These are phyloP conservation scores for Pelargonium fulgidum DNA, from an alignment of 441 rosid species.

Conservation along the genomic window DNA sequence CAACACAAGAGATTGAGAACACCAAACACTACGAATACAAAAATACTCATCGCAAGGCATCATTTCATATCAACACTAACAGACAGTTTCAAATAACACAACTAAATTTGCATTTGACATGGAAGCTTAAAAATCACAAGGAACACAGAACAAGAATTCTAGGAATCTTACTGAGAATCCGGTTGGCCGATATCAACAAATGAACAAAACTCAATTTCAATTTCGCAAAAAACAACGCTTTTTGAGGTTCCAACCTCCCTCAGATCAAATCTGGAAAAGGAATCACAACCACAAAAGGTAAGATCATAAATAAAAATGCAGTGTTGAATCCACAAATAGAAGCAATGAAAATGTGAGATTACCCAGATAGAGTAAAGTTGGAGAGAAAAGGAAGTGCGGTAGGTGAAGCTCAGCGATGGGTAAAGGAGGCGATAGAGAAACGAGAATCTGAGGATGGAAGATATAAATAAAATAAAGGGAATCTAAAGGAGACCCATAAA, in stretches of 20 bases:
- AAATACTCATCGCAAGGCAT: too few relatives aligned
- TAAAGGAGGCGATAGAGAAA: not conserved
- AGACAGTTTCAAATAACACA: too few relatives aligned
- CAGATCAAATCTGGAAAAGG: not conserved
- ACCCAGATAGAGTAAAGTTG: too few relatives aligned
- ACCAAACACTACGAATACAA: not conserved
- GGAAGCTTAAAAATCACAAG: not conserved
- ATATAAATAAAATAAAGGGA: too few relatives aligned
- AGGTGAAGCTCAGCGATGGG: not conserved
- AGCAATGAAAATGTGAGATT: too few relatives aligned
- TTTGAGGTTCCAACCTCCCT: not conserved
- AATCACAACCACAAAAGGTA: too few relatives aligned
- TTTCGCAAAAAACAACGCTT: not conserved
- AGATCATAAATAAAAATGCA: too few relatives aligned
- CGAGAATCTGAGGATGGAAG: not conserved
- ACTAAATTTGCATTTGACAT: not conserved
- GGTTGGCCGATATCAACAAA: not conserved
- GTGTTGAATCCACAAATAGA: too few relatives aligned
- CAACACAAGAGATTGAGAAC: not conserved
- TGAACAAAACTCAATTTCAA: not conserved
- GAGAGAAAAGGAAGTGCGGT: not conserved
- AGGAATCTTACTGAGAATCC: not conserved
- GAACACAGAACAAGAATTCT: not conserved
- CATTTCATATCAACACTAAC: too few relatives aligned
- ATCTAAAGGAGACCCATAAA: too few relatives aligned